A percentile compares a stretch with the other conserved stretches of the same genome.
Evolutionary conservation across 306 rosid genomes (phyloP).

Genomic region (Castanea mollissima): DNA sequence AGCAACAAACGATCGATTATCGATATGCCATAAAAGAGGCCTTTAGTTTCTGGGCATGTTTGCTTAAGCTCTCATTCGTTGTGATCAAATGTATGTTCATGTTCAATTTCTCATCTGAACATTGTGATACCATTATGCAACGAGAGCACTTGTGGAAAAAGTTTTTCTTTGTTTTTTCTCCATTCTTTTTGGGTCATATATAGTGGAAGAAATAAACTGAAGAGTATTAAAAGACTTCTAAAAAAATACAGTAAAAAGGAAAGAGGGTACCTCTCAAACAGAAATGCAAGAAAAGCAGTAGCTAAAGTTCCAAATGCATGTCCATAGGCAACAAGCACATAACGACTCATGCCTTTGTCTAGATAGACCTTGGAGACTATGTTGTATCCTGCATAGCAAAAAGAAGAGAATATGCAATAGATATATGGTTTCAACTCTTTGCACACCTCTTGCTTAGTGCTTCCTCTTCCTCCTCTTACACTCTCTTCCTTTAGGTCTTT

Average conservation of each 20-base stretch:
- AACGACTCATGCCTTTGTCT: constrained; percentile 24
- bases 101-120: no score
- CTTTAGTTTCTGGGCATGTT: no score
- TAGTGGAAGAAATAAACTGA: background rate
- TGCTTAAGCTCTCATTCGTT: no score
- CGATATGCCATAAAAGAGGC: no score
- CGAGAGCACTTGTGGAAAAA: background rate
- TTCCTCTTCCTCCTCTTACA: background rate
- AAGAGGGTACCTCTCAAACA: constrained; percentile 18
- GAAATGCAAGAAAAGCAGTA: constrained; percentile 17
- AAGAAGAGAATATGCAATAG: background rate
- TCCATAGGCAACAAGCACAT: constrained; percentile 30
- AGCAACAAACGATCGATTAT: no score
- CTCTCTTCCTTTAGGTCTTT: background rate
- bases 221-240: background rate
- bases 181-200: background rate
- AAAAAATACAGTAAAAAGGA: background rate
- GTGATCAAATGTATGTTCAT: no score
- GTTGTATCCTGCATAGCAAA: background rate
- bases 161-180: background rate
- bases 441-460: background rate
- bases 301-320: constrained; percentile 17
- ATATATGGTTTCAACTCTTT: background rate
- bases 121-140: no score
- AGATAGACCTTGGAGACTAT: constrained; percentile 2